phyloP scores from a whole-genome alignment of 257 asterid species.

The Eucommia ulmoides region DNA sequence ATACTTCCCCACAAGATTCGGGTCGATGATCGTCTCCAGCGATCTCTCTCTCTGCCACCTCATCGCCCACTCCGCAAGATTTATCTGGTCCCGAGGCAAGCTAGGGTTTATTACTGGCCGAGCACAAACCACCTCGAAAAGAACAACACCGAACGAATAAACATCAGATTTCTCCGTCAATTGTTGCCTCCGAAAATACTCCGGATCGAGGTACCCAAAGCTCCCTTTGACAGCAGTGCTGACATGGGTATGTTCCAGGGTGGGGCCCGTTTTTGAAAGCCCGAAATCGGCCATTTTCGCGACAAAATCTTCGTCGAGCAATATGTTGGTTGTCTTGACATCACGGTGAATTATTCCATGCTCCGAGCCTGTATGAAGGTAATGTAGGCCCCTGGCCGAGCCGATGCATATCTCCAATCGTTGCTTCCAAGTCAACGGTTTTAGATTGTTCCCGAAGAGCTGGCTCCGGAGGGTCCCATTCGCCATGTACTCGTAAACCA shows the following conservation, averaged over 20 bases:
- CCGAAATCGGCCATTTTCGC: slow-evolving; percentile 94
- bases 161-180: slow-evolving; percentile 81
- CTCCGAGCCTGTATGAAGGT: slow-evolving; percentile 85
- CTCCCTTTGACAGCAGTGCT: slow-evolving; percentile 92
- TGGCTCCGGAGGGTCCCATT: slow-evolving; percentile 75
- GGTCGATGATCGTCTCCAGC: slow-evolving; percentile 56
- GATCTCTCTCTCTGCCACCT: slow-evolving; percentile 45
- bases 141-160: slow-evolving; percentile 81
- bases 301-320: slow-evolving; percentile 53
- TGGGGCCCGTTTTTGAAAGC: slow-evolving; percentile 70
- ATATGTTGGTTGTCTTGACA: slow-evolving; percentile 74
- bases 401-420: slow-evolving; percentile 69
- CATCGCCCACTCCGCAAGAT: slow-evolving; percentile 89
- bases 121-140: slow-evolving; percentile 62
- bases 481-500: slow-evolving; percentile 89
- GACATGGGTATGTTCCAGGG: slow-evolving; percentile 78
- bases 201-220: slow-evolving; percentile 83
- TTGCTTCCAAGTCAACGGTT: slow-evolving; percentile 65
- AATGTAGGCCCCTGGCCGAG: slow-evolving; percentile 72
- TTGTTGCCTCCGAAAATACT: slow-evolving; percentile 73
- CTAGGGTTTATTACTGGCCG: slow-evolving; percentile 70
- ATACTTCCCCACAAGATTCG: slow-evolving; percentile 28
- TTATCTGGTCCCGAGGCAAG: slow-evolving; percentile 67
- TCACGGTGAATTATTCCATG: slow-evolving; percentile 78
- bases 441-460: slow-evolving; percentile 59